Base-by-base conservation (phyloP, 495 filamentous ascomycete genomes). In the Penicillium manginii region DNA sequence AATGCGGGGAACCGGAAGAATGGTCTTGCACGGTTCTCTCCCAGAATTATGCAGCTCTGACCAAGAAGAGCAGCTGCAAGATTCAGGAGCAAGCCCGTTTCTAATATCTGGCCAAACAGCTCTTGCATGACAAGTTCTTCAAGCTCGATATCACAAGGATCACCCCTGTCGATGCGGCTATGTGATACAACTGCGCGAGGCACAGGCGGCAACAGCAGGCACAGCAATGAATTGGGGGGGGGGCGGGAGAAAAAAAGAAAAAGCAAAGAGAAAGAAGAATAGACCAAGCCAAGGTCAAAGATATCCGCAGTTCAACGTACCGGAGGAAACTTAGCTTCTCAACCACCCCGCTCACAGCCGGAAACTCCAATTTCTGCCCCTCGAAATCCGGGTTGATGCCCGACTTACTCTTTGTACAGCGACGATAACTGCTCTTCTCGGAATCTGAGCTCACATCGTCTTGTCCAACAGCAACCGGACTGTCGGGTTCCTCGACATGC, bases 271-370 rank as follows among this genome's bases (percentile, higher is more conserved):
- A 4, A 46, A 42, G 48, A 53, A 46, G 14, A 9, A 37, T 18
- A 35, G 10, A 50, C 2, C 17, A 43, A 33, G 21, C 26, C 15
- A 21, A 51, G 43, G n/a, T 29, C 23, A 31, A 55, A 60, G 22
- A 37, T 7, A 48, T 43, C 4, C 17, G n/a, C 15, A 43, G 17
- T 17, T 5, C 40, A 18, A 80, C 83, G 59, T 61, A 90, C 88
- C 88, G 84, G 39, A 96, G 79, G 72, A 97, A 97, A 21, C 84
- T 86, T 54, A 98, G 73, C 61, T 90, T 88, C 39, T 91, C 87
- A 26, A 92, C 83, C 0, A 96, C 83, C 7, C 84, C 84, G 1
- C 77, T 67, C 11, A 96, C 77, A 0, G 70, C 70, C 21, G 80
- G 74, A 55, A 97, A 91, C 15, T 75, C 73, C 4, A 92, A 63